Percentiles rank a stretch among this genome's conserved stretches.
Conservation (phyloP, 2,329 filamentous ascomycete species). For the Fusarium multiceps region DNA sequence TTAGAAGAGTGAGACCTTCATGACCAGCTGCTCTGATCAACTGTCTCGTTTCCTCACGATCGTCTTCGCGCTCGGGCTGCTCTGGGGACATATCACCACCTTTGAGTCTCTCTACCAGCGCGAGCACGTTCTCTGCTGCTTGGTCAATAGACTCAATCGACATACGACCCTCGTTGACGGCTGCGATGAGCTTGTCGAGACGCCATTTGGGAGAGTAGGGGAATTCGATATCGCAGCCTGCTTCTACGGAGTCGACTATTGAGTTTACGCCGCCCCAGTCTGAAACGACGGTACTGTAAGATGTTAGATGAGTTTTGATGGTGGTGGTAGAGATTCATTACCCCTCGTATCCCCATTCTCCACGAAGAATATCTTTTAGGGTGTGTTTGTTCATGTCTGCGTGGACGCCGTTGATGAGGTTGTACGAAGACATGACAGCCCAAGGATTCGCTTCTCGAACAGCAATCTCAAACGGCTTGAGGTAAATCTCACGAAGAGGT, state of each 20-base stretch:
- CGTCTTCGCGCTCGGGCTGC: conserved; percentile 65
- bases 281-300: conserved; percentile 63
- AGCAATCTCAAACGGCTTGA: conserved; percentile 80
- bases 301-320: conserved; percentile 15
- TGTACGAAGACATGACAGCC: conserved; percentile 77
- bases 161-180: conserved; percentile 61
- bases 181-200: conserved; percentile 66
- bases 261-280: conserved; percentile 71
- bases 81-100: conserved; percentile 68
- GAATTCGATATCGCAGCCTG: conserved; percentile 69
- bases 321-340: conserved; percentile 47
- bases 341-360: conserved; percentile 73
- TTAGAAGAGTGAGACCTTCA: conserved; percentile 72
- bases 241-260: conserved; percentile 64
- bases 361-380: conserved; percentile 67
- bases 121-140: conserved; percentile 69
- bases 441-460: conserved; percentile 75
- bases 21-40: conserved; percentile 71
- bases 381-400: conserved; percentile 64
- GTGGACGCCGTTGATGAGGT: conserved; percentile 72
- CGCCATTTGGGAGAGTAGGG: conserved; percentile 67
- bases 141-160: conserved; percentile 63
- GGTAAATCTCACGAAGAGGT: conserved; percentile 75
- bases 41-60: conserved; percentile 67
- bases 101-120: conserved; percentile 70